Base-by-base conservation (phyloP, 2,329 filamentous ascomycete genomes). In the Phialophora chinensis region DNA sequence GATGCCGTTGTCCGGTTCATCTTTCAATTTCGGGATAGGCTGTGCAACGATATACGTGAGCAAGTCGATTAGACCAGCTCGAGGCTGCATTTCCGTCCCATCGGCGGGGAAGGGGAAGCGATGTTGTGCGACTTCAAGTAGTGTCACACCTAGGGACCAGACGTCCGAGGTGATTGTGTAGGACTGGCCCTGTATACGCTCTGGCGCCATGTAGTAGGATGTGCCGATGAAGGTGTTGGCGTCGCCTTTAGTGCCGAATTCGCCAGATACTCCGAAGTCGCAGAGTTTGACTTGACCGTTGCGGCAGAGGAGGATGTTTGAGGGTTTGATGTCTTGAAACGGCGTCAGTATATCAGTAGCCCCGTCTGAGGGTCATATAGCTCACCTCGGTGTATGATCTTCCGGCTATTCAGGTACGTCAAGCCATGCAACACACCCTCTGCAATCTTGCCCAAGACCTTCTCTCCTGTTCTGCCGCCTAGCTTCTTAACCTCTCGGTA, bases 81-180 rank as follows among this genome's bases (percentile, higher is more conserved):
- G 88, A 17, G 94, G 94, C 77, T 97, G 93, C 89, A 95, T 93
- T 79, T 97, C 93, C 4, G 93, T 96, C 61, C 94, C 94, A 75
- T 98, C 95, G 7, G 94, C 94, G 2, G 94, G 94, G 86, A 99
- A 99, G 1, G 95, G 95, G 83, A 99, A 99, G 62, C 95, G 90
- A 79, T 99, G 93, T 77, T 99, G 95, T 47, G 95, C 95, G n/a
- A 99, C 95, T 82, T 99, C 95, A n/a, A 99, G 88, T 58, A 99
- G 81, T 1, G 95, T 98, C 62, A 99, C 95, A 70, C 95, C 95
- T 7, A 97, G 89, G 50, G 93, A 97, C 95, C 95, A 99, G 64
- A 99, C 95, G 74, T 99, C 95, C 7, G 93, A 97, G 1, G 94
- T 99, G 78, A 99, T 99, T 68, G 94, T 99, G 79, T 99, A 99